These are phyloP conservation scores for Apiospora aurea DNA, from an alignment of 2,329 filamentous ascomycete species.

Conservation along the genomic window DNA sequence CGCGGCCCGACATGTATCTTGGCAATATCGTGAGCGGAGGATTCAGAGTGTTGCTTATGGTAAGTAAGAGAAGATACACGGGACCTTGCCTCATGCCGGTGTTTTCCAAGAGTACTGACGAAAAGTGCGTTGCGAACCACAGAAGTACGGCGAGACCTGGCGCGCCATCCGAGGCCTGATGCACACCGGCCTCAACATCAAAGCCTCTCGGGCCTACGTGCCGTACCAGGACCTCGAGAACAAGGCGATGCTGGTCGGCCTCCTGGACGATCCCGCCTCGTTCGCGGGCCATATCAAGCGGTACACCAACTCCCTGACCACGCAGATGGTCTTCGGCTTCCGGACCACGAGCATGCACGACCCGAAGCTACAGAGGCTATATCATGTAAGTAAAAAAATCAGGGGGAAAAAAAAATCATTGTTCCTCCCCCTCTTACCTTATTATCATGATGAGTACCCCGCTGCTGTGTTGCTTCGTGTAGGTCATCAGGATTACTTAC, in stretches of 20 bases:
- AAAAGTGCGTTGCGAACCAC: neutral
- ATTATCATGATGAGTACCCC: no score
- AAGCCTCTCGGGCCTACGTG: conserved; percentile 55
- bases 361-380: conserved; percentile 49
- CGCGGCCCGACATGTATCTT: conserved; percentile 51
- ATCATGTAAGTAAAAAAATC: conserved; percentile 47
- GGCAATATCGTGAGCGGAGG: conserved; percentile 43
- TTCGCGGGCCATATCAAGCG: conserved; percentile 53
- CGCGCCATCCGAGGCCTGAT: conserved; percentile 46
- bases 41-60: conserved; percentile 33
- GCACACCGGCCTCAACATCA: conserved; percentile 56
- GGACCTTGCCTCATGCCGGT: no score
- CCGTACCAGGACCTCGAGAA: conserved; percentile 64
- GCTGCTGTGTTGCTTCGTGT: neutral
- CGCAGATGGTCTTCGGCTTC: conserved; percentile 58
- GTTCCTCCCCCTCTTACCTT: no score
- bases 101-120: no score
- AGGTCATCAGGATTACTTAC: neutral
- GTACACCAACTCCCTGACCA: conserved; percentile 57
- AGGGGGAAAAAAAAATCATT: no score
- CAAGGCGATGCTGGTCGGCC: conserved; percentile 58
- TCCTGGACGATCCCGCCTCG: conserved; percentile 52
- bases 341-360: conserved; percentile 47
- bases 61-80: no score
- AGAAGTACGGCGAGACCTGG: conserved; percentile 42